Percentiles rank a stretch among this genome's conserved stretches.
These are phyloP conservation scores for Fraxinus xanthoxyloides DNA, from an alignment of 305 asterid genomes.

Conservation along the genomic window DNA sequence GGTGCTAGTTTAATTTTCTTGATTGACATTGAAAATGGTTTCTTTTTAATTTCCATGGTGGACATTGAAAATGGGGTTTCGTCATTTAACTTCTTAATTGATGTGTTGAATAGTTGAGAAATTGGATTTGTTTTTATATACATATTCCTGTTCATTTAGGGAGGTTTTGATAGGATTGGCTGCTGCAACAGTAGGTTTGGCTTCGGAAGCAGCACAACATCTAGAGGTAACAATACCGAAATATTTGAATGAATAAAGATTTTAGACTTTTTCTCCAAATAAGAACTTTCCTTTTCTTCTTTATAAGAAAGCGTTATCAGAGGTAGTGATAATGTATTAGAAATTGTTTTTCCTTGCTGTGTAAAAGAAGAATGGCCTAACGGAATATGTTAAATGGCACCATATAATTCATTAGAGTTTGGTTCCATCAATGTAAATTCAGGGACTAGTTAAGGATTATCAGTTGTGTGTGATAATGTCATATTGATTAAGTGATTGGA, in stretches of 20 bases:
- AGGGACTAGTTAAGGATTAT: slow-evolving; percentile 3
- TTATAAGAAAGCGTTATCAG: not conserved
- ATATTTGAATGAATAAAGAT: not conserved
- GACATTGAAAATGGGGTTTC: slow-evolving; percentile 6
- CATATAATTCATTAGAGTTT: slow-evolving; percentile 6
- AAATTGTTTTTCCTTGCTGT: not conserved
- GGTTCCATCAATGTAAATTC: not conserved
- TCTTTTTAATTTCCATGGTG: not conserved
- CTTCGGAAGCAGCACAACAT: slow-evolving; percentile 87
- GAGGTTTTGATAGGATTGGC: slow-evolving; percentile 95
- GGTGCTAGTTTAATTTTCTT: not conserved
- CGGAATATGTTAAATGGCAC: slow-evolving; percentile 5
- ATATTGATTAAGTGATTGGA: not conserved
- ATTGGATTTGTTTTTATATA: not conserved
- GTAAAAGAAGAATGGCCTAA: not conserved
- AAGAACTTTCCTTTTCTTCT: not conserved
- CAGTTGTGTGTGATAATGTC: not conserved
- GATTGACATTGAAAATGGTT: not conserved
- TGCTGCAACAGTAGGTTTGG: slow-evolving; percentile 93
- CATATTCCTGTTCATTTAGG: slow-evolving; percentile 42
- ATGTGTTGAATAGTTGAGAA: slow-evolving; percentile 1
- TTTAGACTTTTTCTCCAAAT: not conserved
- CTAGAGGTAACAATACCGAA: slow-evolving; percentile 70
- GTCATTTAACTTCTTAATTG: slow-evolving; percentile 9
- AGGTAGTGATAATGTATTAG: not conserved